Conservation (phyloP, 768 basidiomycete species). For the Agrocybe praecox region DNA sequence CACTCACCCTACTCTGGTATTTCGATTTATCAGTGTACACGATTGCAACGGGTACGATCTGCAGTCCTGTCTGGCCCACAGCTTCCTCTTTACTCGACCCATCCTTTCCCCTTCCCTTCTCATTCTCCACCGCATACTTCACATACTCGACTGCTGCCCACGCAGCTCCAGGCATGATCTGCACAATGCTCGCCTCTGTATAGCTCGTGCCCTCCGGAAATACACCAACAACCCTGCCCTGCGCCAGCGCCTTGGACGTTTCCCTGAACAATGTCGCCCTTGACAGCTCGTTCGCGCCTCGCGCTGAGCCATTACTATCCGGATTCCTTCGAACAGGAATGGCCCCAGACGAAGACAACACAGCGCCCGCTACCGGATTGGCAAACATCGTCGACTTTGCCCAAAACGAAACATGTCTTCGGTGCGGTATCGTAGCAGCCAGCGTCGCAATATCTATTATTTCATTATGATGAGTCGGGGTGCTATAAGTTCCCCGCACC, state of each 20-base stretch:
- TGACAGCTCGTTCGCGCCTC: conserved; percentile 1
- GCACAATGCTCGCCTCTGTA: conserved; percentile 47
- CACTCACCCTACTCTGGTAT: conserved; percentile 59
- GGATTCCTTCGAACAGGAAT: conserved; percentile 73
- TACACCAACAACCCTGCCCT: conserved; percentile 61
- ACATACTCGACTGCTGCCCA: conserved; percentile 76
- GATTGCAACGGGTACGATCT: conserved; percentile 65
- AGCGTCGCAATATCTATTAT: conserved; percentile 58
- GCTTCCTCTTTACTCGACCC: conserved; percentile 15
- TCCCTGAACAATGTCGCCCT: conserved; percentile 54
- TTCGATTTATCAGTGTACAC: conserved; percentile 71
- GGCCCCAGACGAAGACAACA: conserved; percentile 66
- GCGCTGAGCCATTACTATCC: conserved; percentile 34
- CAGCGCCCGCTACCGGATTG: conserved; percentile 50
- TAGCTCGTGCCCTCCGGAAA: conserved; percentile 69
- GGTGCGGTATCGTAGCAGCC: conserved; percentile 60
- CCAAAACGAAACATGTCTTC: conserved; percentile 63
- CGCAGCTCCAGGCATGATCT: conserved; percentile 61
- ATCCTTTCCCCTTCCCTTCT: conserved; percentile 6
- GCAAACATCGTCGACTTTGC: conserved; percentile 73
- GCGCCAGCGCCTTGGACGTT: conserved; percentile 56
- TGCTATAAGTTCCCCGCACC: conserved; percentile 37
- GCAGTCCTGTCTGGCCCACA: conserved; percentile 27
- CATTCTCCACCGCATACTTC: conserved; percentile 28
- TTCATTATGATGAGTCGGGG: conserved; percentile 70